phyloP scores from a whole-genome alignment of 164 flowering plant species.

The Kalanchoe fedtschenkoi region DNA sequence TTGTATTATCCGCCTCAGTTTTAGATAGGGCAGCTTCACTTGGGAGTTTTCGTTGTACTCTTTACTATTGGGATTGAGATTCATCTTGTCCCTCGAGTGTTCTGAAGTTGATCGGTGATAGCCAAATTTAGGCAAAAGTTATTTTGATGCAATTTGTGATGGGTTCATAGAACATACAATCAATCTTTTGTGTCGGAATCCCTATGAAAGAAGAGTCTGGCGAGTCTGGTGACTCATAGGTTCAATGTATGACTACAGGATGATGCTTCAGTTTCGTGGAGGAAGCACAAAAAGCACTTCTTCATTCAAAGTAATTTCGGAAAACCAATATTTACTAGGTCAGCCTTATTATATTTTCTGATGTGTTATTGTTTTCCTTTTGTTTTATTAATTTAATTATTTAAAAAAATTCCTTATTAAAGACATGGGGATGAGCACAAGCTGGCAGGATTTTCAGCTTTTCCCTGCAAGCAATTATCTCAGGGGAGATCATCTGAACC shows the following conservation, averaged over 20 bases:
- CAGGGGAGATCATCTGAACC: constrained; percentile 84
- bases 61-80: too few relatives aligned
- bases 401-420: background rate
- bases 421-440: constrained; percentile 97
- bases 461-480: constrained; percentile 94
- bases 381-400: background rate
- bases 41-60: too few relatives aligned
- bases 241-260: constrained; percentile 61
- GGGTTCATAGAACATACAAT: background rate
- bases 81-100: too few relatives aligned
- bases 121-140: background rate
- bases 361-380: background rate
- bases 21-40: too few relatives aligned
- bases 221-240: constrained; percentile 8
- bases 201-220: background rate
- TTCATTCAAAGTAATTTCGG: constrained; percentile 89
- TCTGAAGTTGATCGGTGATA: background rate
- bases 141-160: background rate
- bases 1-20: too few relatives aligned
- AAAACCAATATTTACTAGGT: constrained; percentile 98
- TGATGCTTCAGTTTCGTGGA: constrained; percentile 95
- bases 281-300: constrained; percentile 95
- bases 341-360: background rate
- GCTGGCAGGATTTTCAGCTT: constrained; percentile 97
- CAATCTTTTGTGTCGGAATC: background rate